Evolutionary conservation across 75 land plant species (phyloP).

Genomic region (Picea glauca): DNA sequence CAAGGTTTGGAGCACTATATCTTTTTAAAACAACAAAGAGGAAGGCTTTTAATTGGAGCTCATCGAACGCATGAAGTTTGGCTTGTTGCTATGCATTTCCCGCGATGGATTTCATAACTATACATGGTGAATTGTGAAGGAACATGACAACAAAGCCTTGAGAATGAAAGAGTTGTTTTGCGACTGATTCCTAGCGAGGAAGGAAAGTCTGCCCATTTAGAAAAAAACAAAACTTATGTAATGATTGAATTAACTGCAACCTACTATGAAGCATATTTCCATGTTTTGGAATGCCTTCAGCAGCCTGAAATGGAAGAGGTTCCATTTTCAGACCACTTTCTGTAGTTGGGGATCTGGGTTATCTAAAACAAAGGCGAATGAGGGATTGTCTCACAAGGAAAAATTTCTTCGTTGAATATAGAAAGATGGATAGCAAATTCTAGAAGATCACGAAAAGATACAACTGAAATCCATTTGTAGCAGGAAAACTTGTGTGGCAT

Average conservation of each 20-base stretch:
- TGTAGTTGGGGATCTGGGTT: slow-evolving; percentile 11
- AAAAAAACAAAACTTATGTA: slow-evolving; percentile 1
- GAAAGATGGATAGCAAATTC: no score
- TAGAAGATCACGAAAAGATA: no score
- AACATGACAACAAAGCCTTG: background rate
- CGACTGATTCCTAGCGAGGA: no score
- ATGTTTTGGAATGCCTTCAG: slow-evolving; percentile 19
- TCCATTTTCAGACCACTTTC: slow-evolving; percentile 15
- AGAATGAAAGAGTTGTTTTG: background rate
- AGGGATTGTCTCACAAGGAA: background rate
- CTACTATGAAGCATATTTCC: slow-evolving; percentile 27
- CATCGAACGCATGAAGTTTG: slow-evolving; percentile 12
- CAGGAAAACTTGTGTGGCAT: no score
- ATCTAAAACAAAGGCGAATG: slow-evolving; percentile 10
- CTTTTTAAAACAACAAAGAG: background rate
- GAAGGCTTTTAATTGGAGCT: background rate
- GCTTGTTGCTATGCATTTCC: slow-evolving; percentile 20
- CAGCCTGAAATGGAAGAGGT: slow-evolving; percentile 18
- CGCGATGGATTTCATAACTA: slow-evolving; percentile 10
- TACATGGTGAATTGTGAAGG: slow-evolving; percentile 11
- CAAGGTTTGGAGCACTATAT: slow-evolving; percentile 6
- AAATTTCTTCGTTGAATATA: no score
- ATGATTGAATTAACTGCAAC: slow-evolving; percentile 21
- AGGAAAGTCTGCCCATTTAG: no score
- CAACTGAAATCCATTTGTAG: no score